Percentiles rank a stretch among this genome's conserved stretches.
Conservation (phyloP, 2,329 filamentous ascomycete genomes). For the Diaporthe citrichinensis region DNA sequence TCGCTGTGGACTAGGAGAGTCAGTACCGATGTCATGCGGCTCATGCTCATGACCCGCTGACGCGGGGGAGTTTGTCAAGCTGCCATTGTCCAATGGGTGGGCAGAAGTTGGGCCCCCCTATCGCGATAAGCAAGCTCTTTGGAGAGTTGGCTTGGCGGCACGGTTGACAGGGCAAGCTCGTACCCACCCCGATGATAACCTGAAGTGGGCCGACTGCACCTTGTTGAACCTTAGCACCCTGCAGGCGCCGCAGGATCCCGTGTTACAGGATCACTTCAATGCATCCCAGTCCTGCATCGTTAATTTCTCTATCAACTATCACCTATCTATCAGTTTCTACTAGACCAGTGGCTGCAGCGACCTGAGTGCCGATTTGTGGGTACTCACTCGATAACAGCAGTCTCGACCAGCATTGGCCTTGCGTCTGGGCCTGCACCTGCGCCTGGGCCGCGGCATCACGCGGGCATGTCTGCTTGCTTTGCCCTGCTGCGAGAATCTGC, state of each 20-base stretch:
- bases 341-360: background rate
- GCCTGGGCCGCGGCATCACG: conserved; percentile 15
- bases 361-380: conserved; percentile 14
- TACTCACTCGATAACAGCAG: conserved; percentile 8
- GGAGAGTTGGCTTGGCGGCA: background rate
- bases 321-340: conserved; percentile 3
- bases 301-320: background rate
- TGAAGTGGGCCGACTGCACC: background rate
- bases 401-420: conserved; percentile 1
- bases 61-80: conserved; percentile 19
- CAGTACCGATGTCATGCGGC: conserved; percentile 18
- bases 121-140: conserved; percentile 12
- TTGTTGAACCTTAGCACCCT: background rate
- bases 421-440: background rate
- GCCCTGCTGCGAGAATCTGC: conserved; percentile 4
- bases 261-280: background rate
- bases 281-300: conserved; percentile 9
- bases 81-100: conserved; percentile 33
- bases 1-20: background rate
- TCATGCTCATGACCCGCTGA: conserved; percentile 8
- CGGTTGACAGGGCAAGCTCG: background rate
- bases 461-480: conserved; percentile 7
- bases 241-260: background rate
- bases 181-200: conserved; percentile 29
- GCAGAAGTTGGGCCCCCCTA: background rate